Evolutionary conservation across 306 rosid genomes (phyloP), one percentile per base, ranked within the genome.

Genomic region (Lathyrus sativus): DNA sequence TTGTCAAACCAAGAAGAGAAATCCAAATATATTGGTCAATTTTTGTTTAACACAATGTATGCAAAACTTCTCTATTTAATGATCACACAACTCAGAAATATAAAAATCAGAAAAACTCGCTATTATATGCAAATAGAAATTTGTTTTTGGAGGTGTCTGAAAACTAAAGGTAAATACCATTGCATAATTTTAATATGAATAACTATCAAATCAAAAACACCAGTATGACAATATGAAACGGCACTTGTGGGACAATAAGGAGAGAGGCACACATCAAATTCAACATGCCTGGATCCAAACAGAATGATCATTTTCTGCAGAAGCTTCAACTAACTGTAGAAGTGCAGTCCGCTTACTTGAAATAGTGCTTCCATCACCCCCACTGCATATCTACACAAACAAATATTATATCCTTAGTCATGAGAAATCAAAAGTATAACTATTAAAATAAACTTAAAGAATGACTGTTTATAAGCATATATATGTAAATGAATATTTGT

Each of bases 291-390:
- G 87, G 31, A 82, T 80, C 99, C 99, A 95, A 73, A 88, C 60
- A 68, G 96, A 87, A 55, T 74, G 70, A 72, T 91, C 95, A 79
- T 91, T 91, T 72, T 76, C 76, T 49, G 74, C 44, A 37, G 99
- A 95, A 77, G 87, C 84, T 84, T 88, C 96, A 46, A 87, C 80
- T 73, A 95, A 80, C 78, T 85, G 97, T 71, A 87, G 96, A 75
- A 95, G 90, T 44, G 97, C 96, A 73, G 72, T 68, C 41, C 45
- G 83, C 86, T 84, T 95, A 59, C 78, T 85, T 58, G 83, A 81
- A 61, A 78, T 54, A 74, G 87, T 81, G 74, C 86, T 84, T 76
- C 85, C 97, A 82, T 73, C 88, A 45, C 82, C 83, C 62, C 85
- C 95, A 63, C 82, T 79, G 82, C 86, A 78, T 53, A 91, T 85